These are phyloP conservation scores for Stachybotrys elegans DNA, from an alignment of 2,329 filamentous ascomycete genomes.

Conservation along the genomic window DNA sequence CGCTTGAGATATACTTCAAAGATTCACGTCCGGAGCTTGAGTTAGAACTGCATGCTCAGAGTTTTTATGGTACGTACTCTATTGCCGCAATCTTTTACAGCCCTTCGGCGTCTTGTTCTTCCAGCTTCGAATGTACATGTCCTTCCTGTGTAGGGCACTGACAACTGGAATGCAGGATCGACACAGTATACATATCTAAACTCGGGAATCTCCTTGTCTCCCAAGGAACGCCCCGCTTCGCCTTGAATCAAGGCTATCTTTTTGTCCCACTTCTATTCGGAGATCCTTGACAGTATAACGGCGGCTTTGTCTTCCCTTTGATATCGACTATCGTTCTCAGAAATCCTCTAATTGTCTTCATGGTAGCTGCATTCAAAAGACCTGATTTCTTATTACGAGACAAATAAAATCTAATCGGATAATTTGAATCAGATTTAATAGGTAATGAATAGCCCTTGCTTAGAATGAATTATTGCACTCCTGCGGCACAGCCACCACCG, in stretches of 20 bases:
- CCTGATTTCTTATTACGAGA: background rate
- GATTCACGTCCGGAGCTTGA: too few relatives aligned
- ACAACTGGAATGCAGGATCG: too few relatives aligned
- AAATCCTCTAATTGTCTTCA: background rate
- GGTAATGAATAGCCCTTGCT: too few relatives aligned
- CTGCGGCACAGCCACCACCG: background rate
- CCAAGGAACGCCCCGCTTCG: background rate
- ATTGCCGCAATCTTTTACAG: too few relatives aligned
- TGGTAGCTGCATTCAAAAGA: background rate
- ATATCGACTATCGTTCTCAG: background rate
- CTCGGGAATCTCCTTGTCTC: too few relatives aligned
- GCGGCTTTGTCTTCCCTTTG: background rate
- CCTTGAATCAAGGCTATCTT: background rate
- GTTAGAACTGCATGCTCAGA: too few relatives aligned
- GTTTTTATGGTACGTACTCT: too few relatives aligned
- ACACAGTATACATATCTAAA: too few relatives aligned
- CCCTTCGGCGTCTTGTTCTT: too few relatives aligned
- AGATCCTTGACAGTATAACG: background rate
- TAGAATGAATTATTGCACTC: background rate
- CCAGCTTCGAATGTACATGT: too few relatives aligned
- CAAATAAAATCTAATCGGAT: background rate
- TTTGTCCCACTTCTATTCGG: background rate
- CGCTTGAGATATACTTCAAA: too few relatives aligned
- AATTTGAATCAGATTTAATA: background rate
- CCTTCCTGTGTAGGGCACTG: too few relatives aligned